A percentile compares a stretch with the other conserved stretches of the same genome.
Conservation (phyloP, 139 green algal species). For the Chlamydomonas incerta region DNA sequence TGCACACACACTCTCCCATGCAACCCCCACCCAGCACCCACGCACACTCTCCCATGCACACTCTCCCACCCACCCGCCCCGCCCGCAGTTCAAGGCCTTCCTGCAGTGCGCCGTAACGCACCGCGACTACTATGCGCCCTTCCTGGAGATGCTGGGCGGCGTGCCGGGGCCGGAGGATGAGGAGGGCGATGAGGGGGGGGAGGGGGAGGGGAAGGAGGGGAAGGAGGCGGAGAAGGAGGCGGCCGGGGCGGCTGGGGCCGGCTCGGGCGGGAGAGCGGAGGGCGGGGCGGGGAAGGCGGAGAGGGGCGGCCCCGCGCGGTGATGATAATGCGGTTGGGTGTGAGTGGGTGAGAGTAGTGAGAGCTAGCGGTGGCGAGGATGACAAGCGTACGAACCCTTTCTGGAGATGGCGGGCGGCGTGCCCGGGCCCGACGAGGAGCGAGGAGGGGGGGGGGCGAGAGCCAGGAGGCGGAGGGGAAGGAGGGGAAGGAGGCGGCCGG, state of each 20-base stretch:
- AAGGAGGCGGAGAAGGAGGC: background rate
- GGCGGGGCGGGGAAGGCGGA: background rate
- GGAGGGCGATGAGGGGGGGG: background rate
- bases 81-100: slow-evolving; percentile 53
- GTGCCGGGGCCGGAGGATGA: slow-evolving; percentile 5
- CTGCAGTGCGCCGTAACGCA: slow-evolving; percentile 48
- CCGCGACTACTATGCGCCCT: slow-evolving; percentile 53
- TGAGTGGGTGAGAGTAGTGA: too few species aligned
- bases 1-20: too few species aligned
- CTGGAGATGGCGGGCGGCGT: too few species aligned
- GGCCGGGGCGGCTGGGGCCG: background rate
- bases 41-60: too few species aligned
- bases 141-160: slow-evolving; percentile 45
- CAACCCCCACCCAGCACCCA: too few species aligned
- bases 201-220: background rate
- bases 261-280: too few species aligned
- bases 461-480: background rate
- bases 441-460: background rate
- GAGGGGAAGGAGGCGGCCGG: background rate
- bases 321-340: too few species aligned
- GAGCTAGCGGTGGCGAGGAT: too few species aligned
- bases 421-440: too few species aligned
- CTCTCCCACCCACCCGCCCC: background rate
- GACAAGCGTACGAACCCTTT: too few species aligned
- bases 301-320: too few species aligned